phyloP scores from a whole-genome alignment of 2,329 filamentous ascomycete species.

The Colletotrichum magnum region DNA sequence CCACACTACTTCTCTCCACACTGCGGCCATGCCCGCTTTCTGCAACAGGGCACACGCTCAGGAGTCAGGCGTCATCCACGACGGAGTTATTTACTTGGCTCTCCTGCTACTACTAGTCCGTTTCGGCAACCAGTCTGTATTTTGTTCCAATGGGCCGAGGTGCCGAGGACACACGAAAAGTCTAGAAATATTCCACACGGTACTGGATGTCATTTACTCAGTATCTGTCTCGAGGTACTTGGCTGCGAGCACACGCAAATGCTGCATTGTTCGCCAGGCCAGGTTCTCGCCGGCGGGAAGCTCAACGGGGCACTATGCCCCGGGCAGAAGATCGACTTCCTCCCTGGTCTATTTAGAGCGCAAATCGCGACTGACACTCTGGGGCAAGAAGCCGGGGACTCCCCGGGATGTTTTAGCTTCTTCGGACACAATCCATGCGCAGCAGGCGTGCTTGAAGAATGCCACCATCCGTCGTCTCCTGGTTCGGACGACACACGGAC shows the following conservation, averaged over 20 bases:
- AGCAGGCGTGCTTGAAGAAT: slow-evolving; percentile 37
- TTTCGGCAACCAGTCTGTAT: neutral
- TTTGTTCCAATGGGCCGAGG: slow-evolving; percentile 5
- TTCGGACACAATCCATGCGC: slow-evolving; percentile 29
- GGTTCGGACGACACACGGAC: slow-evolving; percentile 39
- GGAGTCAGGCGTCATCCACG: neutral
- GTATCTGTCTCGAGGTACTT: neutral
- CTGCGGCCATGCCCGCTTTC: slow-evolving; percentile 17
- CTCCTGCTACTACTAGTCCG: neutral
- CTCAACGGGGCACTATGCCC: slow-evolving; percentile 18
- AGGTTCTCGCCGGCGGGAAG: neutral
- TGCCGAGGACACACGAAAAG: neutral
- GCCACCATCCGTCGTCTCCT: slow-evolving; percentile 18
- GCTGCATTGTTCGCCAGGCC: neutral
- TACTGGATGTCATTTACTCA: neutral
- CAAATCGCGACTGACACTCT: slow-evolving; percentile 37
- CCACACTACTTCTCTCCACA: slow-evolving; percentile 25
- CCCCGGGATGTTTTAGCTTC: slow-evolving; percentile 38
- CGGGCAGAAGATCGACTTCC: slow-evolving; percentile 30
- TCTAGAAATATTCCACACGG: neutral
- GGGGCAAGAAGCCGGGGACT: slow-evolving; percentile 35
- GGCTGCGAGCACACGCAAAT: neutral
- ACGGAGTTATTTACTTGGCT: neutral
- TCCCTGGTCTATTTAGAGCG: slow-evolving; percentile 35
- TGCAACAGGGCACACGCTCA: slow-evolving; percentile 18